Evolutionary conservation across 345 rosid genomes (phyloP).

Genomic region (Erodium maritimum): DNA sequence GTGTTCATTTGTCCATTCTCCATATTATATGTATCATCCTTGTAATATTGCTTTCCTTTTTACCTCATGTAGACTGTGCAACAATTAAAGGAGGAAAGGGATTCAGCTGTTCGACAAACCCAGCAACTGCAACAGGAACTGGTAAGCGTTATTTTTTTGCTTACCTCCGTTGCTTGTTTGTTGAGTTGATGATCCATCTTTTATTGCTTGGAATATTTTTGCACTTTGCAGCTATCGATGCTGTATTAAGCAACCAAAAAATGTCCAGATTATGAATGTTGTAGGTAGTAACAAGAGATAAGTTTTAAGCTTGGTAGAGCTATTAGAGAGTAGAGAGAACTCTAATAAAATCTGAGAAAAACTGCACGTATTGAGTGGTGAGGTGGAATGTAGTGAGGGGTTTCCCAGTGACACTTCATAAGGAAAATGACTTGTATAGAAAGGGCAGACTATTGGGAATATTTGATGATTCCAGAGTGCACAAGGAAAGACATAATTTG

Average conservation of each 20-base stretch:
- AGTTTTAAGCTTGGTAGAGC: background rate
- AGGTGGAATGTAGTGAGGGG: too few relatives aligned
- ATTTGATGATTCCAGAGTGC: background rate
- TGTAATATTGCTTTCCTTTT: conserved; percentile 7
- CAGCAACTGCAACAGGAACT: conserved; percentile 72
- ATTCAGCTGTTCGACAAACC: conserved; percentile 59
- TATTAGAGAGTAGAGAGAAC: background rate
- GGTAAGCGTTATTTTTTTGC: too few relatives aligned
- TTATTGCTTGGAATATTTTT: background rate
- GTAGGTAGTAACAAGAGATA: too few relatives aligned
- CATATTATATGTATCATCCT: background rate
- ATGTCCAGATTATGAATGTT: too few relatives aligned
- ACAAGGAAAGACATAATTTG: background rate
- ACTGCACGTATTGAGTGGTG: background rate
- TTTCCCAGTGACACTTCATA: background rate
- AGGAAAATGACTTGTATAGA: too few relatives aligned
- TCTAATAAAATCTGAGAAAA: background rate
- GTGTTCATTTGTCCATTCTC: background rate
- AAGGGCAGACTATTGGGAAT: background rate
- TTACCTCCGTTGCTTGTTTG: too few relatives aligned
- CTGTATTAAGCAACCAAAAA: background rate
- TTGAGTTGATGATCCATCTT: background rate
- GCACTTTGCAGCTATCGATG: background rate
- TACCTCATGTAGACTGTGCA: conserved; percentile 39
- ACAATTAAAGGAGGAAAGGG: conserved; percentile 70